Conservation (phyloP, 2,329 filamentous ascomycete species). For the Fusarium veterinarium region DNA sequence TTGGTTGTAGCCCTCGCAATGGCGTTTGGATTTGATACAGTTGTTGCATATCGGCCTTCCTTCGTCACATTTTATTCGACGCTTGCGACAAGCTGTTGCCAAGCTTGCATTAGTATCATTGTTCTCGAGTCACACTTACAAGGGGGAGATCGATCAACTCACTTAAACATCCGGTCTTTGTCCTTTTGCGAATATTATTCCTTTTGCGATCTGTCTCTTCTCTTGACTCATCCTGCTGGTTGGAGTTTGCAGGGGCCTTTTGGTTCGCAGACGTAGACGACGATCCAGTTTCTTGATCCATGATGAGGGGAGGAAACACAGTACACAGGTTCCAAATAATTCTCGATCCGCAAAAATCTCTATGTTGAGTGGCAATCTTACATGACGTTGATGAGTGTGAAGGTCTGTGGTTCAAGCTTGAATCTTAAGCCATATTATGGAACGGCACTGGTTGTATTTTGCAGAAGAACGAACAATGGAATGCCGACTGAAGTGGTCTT, state of each 20-base stretch:
- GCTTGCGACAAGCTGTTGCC: conserved; percentile 82
- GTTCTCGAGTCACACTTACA: neutral
- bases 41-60: conserved; percentile 85
- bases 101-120: conserved; percentile 37
- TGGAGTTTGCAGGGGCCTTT: conserved; percentile 47
- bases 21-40: conserved; percentile 85
- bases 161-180: conserved; percentile 94
- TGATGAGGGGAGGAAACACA: conserved; percentile 7
- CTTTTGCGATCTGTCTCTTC: conserved; percentile 61
- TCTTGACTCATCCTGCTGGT: conserved; percentile 52
- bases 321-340: neutral
- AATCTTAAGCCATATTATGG: conserved; percentile 20
- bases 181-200: conserved; percentile 71
- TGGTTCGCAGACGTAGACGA: conserved; percentile 11
- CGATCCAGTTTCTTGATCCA: conserved; percentile 34
- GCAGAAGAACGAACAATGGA: conserved; percentile 2
- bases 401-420: conserved; percentile 4
- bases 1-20: conserved; percentile 86
- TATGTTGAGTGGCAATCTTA: conserved; percentile 24
- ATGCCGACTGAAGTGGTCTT: conserved; percentile 3
- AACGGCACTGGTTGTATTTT: conserved; percentile 12
- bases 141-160: conserved; percentile 52
- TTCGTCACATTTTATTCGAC: conserved; percentile 97
- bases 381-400: conserved; percentile 34
- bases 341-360: conserved; percentile 28